Evolutionary conservation across 2,329 filamentous ascomycete species (phyloP), one percentile per base, ranked within the genome.

Genomic region (Alternaria solani): DNA sequence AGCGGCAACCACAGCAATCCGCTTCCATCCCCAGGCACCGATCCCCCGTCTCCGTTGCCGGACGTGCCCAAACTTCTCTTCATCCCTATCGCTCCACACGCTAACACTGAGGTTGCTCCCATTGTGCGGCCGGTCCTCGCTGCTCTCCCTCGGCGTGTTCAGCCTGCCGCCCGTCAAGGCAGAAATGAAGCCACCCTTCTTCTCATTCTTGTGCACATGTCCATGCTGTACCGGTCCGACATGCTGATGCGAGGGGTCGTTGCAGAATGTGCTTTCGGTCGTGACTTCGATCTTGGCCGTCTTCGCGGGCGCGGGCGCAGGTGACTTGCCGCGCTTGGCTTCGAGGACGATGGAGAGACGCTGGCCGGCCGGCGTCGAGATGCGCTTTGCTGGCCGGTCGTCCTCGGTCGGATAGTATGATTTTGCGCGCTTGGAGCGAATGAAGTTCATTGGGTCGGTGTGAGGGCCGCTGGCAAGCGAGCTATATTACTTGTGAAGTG

Each of bases 331-430:
- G n/a, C 61, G 58, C 44, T 63, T 66, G 25, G 64, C 61, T 44
- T 80, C 78, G 62, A 81, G 72, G 46, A 81, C 79, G 7, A 77
- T 68, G 26, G 79, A 80, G 5, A 81, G 73, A 26, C 80, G 77
- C 51, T 78, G 72, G 32, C 79, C 80, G 25, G 79, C 79, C 49
- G 78, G 77, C 28, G 79, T 80, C 4, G 78, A 79, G 51, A 81
- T 81, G 42, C 78, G 77, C 66, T 80, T 80, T 16, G 78, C 70
- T 23, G 75, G 73, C 7, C 74, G 75, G 49, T 75, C 67, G 43
- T 68, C 68, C 41, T 64, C 60, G 55, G 67, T 57, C 25, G 68
- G 57, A 26, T 73, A 65, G 55, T 76, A 70, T 49, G 68, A 55
- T 20, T 54, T 68, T 12, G 69, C 61, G 26, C 67, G 66, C 43